phyloP scores from a whole-genome alignment of 306 rosid species.

The Datisca glomerata region DNA sequence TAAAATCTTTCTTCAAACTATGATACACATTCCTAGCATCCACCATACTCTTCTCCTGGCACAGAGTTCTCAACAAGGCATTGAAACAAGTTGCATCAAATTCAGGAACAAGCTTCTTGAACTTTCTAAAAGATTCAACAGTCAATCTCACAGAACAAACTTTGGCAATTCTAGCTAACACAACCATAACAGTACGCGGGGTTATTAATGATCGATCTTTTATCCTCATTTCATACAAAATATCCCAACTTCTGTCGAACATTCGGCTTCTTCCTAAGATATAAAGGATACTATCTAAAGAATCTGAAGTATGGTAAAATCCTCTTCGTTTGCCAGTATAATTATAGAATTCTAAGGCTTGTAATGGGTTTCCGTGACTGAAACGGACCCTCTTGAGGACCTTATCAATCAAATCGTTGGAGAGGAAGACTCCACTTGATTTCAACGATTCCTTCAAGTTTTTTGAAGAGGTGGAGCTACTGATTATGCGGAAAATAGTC shows the following conservation, averaged over 20 bases:
- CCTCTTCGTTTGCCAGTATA: conserved; percentile 55
- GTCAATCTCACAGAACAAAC: conserved; percentile 74
- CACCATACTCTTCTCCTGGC: conserved; percentile 88
- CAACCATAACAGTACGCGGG: conserved; percentile 59
- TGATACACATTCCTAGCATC: conserved; percentile 93
- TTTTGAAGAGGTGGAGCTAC: conserved; percentile 24
- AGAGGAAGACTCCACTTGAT: conserved; percentile 53
- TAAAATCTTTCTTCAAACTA: conserved; percentile 50
- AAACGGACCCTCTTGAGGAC: conserved; percentile 73
- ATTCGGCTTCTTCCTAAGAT: conserved; percentile 61
- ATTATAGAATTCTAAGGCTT: conserved; percentile 58
- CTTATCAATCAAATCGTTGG: conserved; percentile 57
- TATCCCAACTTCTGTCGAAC: conserved; percentile 48
- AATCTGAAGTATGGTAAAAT: conserved; percentile 53
- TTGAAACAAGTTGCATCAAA: conserved; percentile 52
- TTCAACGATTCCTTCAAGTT: conserved; percentile 35
- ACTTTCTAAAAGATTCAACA: conserved; percentile 63
- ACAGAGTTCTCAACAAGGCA: conserved; percentile 66
- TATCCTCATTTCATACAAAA: conserved; percentile 28
- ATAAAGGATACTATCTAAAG: conserved; percentile 76
- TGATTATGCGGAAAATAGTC: conserved; percentile 31
- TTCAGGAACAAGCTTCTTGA: conserved; percentile 54
- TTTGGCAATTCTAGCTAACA: conserved; percentile 62
- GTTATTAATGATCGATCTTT: conserved; percentile 45
- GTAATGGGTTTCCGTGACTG: conserved; percentile 69